Evolutionary conservation across 495 filamentous ascomycete species (phyloP), one percentile per base, ranked within the genome.

Genomic region (Trichoderma reesei): DNA sequence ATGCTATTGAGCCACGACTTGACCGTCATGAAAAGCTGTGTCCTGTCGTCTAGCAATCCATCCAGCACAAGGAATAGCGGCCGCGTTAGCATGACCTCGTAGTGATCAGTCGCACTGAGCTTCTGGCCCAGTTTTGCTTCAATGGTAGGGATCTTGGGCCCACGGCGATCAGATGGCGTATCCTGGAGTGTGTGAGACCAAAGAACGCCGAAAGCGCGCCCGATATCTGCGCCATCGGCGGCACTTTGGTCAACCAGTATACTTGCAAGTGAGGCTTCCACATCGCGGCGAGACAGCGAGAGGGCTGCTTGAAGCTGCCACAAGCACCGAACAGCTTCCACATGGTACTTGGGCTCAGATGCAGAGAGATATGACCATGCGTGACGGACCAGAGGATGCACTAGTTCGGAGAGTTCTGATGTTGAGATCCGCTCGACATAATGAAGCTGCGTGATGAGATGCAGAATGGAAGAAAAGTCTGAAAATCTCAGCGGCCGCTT

Each of bases 11-110:
- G 76, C 94, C 94, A 98, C 46, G 82, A 85, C 65, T 88, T 85
- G 26, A 90, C 85, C 63, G 87, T 87, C 71, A 89, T 85, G 41
- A 85, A 91, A 38, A 89, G 71, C 68, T 92, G 90, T 11, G 84
- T 86, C 33, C 83, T 82, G 67, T 88, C 88, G 62, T 93, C 88
- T 26, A 80, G 73, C 0, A 96, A 78, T 11, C 88, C 82, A 72
- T 98, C 93, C 41, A 98, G 79, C 65, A 95, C 81, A 38, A 96
- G 76, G 64, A 96, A 88, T 39, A 96, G 72, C 1, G 93, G 93
- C 18, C 91, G 83, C 7, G 89, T 87, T 54, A 98, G 80, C 78
- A 96, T 85, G 4, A 87, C 80, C 64, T 88, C 80, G 66, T 83
- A 87, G 44, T 81, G 72, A 36, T 79, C 78, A 72, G 72, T 76